Base-by-base conservation (phyloP, 2,329 filamentous ascomycete species). In the Epichloe typhina region DNA sequence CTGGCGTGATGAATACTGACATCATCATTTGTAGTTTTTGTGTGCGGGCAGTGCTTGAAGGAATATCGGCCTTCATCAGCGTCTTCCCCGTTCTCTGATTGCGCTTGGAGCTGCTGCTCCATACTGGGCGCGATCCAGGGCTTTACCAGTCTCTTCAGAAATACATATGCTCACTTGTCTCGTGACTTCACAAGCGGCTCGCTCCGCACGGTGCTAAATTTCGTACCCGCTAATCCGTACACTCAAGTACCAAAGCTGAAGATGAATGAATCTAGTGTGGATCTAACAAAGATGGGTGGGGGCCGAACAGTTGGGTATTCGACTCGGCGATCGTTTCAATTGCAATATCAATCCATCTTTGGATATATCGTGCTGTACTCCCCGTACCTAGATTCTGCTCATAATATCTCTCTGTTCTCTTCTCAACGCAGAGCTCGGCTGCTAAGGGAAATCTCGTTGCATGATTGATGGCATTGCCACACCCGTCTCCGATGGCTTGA, bases 161-260 rank as follows among this genome's bases (percentile, higher is more conserved):
- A 6, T 8, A 19, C 19, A 19, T 19, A 9, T 42, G 40, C 40
- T 23, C 11, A 42, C 4, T 47, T 51, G 49, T 51, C 47, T 55
- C 44, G 42, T 46, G 46, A 44, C 46, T 49, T 47, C 31, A 21
- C 37, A 43, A 23, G 13, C 48, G 17, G 47, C n/a, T 17, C 26
- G 52, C 55, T 51, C 63, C 65, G 66, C 65, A 66, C 61, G 59
- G 64, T 66, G 64, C 57, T 53, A 66, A 64, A 60, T 41, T 65
- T 51, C 44, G 54, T 40, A 52, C 43, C 53, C 53, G 51, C 55
- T 59, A 26, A 26, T 26, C 6, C 23, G 23, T 26, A 52, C 57
- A 51, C 50, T 51, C 35, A 40, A n/a, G 39, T 12, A 11, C 19
- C 23, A 26, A 11, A 31, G 23, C 9, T 6, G 11, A 42, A 21